These are phyloP conservation scores for Picea abies DNA, from an alignment of 83 land plant species.

Conservation along the genomic window DNA sequence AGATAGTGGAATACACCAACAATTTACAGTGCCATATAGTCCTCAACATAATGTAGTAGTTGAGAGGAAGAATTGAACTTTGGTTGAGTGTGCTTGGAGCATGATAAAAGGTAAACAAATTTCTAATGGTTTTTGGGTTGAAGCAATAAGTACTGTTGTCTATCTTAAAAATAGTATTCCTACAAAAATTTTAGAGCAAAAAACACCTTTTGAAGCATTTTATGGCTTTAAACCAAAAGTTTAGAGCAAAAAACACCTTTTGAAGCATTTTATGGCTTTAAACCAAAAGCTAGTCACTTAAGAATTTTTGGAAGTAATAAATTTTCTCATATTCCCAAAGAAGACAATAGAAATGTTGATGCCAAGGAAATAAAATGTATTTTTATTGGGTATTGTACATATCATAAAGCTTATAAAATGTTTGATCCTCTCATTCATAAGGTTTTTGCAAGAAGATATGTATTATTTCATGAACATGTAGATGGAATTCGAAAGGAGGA, in stretches of 20 bases:
- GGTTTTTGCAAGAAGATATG: too few relatives aligned
- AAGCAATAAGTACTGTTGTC: background rate
- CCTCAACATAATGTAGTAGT: background rate
- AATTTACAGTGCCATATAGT: background rate
- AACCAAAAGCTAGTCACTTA: background rate
- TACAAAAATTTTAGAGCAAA: background rate
- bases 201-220: background rate
- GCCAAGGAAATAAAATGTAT: too few relatives aligned
- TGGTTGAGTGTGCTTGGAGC: background rate
- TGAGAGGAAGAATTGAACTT: background rate
- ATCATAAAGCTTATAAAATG: background rate
- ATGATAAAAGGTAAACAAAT: background rate
- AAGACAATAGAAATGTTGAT: background rate
- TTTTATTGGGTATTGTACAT: too few relatives aligned
- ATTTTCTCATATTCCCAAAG: background rate
- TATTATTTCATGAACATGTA: too few relatives aligned
- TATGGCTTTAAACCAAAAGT: background rate
- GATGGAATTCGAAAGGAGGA: too few relatives aligned
- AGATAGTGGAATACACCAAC: too few relatives aligned
- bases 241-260: background rate
- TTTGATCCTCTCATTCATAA: too few relatives aligned
- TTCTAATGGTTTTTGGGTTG: background rate
- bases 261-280: background rate
- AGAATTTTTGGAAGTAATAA: background rate
- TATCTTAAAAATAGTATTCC: background rate